A percentile compares a stretch with the other conserved stretches of the same genome.
Conservation (phyloP, 306 rosid species). For the Leucaena leucocephala region DNA sequence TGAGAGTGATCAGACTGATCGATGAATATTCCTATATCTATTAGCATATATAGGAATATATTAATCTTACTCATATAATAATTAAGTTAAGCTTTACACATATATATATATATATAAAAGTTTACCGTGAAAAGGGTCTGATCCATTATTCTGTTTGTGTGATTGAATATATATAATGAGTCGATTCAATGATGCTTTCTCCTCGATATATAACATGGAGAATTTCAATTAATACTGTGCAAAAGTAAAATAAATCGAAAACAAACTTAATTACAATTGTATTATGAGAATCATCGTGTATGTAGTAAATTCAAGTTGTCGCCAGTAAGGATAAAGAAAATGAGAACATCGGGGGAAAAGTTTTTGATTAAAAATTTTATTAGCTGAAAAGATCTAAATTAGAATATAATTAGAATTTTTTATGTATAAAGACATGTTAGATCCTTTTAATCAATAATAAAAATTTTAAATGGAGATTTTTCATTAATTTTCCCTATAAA, state of each 20-base stretch:
- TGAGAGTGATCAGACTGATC: background rate
- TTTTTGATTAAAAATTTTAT: no score
- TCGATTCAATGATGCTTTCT: no score
- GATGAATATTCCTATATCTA: conserved; percentile 1
- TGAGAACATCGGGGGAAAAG: no score
- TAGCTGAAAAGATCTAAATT: no score
- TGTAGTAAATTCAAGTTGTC: background rate
- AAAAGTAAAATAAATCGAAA: no score
- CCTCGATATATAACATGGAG: no score
- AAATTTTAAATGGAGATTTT: no score
- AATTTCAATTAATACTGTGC: no score
- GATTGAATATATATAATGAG: background rate
- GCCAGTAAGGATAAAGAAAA: background rate
- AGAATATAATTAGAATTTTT: no score
- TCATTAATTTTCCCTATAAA: no score
- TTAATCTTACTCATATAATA: background rate
- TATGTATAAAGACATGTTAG: no score
- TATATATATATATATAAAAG: background rate
- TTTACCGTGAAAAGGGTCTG: background rate
- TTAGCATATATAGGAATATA: background rate
- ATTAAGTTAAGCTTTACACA: background rate
- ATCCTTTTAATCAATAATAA: no score
- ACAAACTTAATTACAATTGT: background rate
- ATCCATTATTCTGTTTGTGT: background rate
- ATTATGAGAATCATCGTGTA: background rate